These are phyloP conservation scores for Mycosarcoma mackinlayi DNA, from an alignment of 1,284 basidiomycete species.

Conservation along the genomic window DNA sequence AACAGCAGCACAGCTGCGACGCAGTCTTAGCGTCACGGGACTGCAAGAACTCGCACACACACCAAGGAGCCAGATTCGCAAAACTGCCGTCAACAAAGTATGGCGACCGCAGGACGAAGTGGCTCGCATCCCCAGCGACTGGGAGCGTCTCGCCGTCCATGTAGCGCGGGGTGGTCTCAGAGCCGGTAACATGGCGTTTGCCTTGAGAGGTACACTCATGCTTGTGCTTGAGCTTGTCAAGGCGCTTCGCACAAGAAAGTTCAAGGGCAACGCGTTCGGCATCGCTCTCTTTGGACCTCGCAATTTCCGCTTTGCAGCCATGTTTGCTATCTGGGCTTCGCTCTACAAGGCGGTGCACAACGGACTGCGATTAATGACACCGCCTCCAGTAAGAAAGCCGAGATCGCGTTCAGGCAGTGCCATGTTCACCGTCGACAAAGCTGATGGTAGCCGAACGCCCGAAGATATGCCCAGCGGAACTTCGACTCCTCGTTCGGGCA, in stretches of 20 bases:
- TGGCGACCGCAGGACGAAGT: slow-evolving; percentile 66
- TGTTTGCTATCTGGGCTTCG: slow-evolving; percentile 62
- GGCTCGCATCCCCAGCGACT: slow-evolving; percentile 59
- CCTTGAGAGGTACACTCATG: slow-evolving; percentile 56
- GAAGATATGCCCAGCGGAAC: slow-evolving; percentile 41
- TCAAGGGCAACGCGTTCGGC: slow-evolving; percentile 40
- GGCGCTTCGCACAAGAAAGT: slow-evolving; percentile 50
- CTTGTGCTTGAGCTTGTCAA: slow-evolving; percentile 62
- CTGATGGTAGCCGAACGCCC: slow-evolving; percentile 5
- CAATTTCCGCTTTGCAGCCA: slow-evolving; percentile 61
- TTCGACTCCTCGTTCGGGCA: slow-evolving; percentile 53
- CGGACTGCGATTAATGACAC: slow-evolving; percentile 61
- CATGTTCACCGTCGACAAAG: slow-evolving; percentile 19
- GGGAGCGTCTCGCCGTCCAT: slow-evolving; percentile 65
- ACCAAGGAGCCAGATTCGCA: slow-evolving; percentile 56
- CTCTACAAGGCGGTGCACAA: slow-evolving; percentile 66
- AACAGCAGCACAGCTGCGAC: slow-evolving; percentile 59
- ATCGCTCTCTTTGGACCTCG: slow-evolving; percentile 51
- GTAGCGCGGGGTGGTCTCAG: slow-evolving; percentile 60
- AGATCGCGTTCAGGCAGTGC: slow-evolving; percentile 19
- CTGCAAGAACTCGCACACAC: slow-evolving; percentile 62
- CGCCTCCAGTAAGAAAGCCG: slow-evolving; percentile 31
- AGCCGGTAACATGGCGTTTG: slow-evolving; percentile 61
- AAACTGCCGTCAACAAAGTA: slow-evolving; percentile 60
- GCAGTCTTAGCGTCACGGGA: slow-evolving; percentile 57